Conservation (phyloP, 2,329 filamentous ascomycete species). For the Pseudopyricularia cyperi region DNA sequence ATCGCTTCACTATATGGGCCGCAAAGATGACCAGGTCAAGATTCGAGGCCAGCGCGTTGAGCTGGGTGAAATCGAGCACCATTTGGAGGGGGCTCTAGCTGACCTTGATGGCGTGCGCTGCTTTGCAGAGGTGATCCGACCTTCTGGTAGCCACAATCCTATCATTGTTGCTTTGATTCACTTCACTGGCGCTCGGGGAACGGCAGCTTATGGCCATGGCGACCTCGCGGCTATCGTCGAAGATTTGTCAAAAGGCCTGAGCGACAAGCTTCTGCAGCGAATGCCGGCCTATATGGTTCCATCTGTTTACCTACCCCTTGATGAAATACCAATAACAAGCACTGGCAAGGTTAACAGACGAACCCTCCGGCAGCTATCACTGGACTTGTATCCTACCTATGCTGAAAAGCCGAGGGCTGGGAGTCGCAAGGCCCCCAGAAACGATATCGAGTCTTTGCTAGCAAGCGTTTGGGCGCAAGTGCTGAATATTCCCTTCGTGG, state of each 20-base stretch:
- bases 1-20: constrained; percentile 25
- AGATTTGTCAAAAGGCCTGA: background rate
- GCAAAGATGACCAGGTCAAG: constrained; percentile 43
- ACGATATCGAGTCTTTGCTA: background rate
- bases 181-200: background rate
- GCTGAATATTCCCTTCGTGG: background rate
- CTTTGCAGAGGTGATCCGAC: background rate
- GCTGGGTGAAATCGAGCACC: constrained; percentile 13
- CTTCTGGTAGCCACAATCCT: background rate
- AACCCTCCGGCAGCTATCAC: constrained; percentile 1
- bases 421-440: background rate
- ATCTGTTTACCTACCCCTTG: constrained; percentile 9
- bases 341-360: constrained; percentile 13
- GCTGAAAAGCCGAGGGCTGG: background rate
- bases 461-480: background rate
- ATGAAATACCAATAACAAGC: constrained; percentile 10
- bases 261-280: background rate
- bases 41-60: constrained; percentile 41
- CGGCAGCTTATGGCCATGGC: background rate
- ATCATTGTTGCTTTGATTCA: background rate
- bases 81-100: background rate
- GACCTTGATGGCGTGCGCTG: background rate
- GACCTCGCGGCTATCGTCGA: background rate
- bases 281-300: constrained; percentile 14
- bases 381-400: background rate